Evolutionary conservation across 2,329 filamentous ascomycete species (phyloP).

Genomic region (Clonostachys sp.): DNA sequence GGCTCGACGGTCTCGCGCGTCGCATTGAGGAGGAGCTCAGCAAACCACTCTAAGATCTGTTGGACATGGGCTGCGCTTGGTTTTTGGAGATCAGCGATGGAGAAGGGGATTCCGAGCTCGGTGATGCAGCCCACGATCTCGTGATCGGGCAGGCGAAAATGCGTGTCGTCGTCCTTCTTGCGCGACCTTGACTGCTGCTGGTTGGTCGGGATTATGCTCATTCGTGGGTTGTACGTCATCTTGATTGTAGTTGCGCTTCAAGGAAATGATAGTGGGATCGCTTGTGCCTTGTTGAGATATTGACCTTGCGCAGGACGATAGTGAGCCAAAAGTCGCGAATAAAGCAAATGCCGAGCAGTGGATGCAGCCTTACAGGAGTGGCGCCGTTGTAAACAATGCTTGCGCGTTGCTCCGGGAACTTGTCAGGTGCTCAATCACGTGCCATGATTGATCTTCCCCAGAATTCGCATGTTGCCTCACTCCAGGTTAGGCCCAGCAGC

Average conservation of each 20-base stretch:
- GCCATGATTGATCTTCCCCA: too few species aligned
- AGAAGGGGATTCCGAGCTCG: constrained; percentile 91
- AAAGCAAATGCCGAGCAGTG: too few species aligned
- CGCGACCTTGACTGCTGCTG: constrained; percentile 48
- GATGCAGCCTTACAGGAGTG: too few species aligned
- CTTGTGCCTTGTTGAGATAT: too few species aligned
- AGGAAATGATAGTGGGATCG: not conserved
- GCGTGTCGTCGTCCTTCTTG: constrained; percentile 57
- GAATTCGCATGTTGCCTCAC: too few species aligned
- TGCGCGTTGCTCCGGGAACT: too few species aligned
- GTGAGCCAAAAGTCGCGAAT: too few species aligned
- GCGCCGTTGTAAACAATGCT: too few species aligned
- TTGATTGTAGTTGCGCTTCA: constrained; percentile 7
- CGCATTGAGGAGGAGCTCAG: constrained; percentile 87
- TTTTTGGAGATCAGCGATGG: constrained; percentile 81
- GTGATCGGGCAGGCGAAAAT: constrained; percentile 57
- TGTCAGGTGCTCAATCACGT: too few species aligned
- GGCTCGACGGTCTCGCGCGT: constrained; percentile 92
- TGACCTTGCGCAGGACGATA: too few species aligned
- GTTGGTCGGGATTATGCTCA: constrained; percentile 54
- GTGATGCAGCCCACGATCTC: constrained; percentile 97
- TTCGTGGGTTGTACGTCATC: constrained; percentile 56
- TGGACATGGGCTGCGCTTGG: constrained; percentile 93
- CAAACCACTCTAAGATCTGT: constrained; percentile 97
- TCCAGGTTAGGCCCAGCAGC: too few species aligned